These are phyloP conservation scores for Cadophora sp. DNA, from an alignment of 2,329 filamentous ascomycete species.

Conservation along the genomic window DNA sequence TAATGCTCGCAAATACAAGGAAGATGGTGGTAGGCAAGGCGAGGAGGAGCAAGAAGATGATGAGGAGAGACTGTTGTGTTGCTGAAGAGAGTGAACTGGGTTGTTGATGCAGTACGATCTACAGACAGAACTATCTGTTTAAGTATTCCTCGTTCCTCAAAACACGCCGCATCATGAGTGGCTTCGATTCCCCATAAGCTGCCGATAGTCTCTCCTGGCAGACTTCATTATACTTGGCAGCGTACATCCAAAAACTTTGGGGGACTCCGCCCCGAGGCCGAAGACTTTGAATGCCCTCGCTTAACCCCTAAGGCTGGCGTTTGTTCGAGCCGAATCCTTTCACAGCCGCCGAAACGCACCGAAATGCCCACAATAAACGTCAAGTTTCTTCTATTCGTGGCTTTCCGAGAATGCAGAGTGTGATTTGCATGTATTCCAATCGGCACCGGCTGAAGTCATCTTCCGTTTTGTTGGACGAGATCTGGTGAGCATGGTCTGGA, in stretches of 20 bases:
- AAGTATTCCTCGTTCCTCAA: constrained; percentile 14
- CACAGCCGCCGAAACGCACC: constrained; percentile 17
- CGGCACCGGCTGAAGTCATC: constrained; percentile 6
- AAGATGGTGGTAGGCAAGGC: background rate
- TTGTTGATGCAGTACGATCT: constrained; percentile 15
- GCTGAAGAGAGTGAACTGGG: constrained; percentile 15
- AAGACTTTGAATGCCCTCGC: background rate
- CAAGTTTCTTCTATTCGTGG: background rate
- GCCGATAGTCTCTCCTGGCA: constrained; percentile 9
- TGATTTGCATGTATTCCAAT: background rate
- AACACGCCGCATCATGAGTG: constrained; percentile 16
- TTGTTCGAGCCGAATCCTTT: constrained; percentile 4
- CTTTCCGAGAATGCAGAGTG: background rate
- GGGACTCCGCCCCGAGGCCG: constrained; percentile 16
- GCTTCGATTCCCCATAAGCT: background rate
- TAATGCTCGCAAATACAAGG: background rate
- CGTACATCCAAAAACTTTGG: constrained; percentile 2
- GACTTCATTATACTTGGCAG: constrained; percentile 4
- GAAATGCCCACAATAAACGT: constrained; percentile 13
- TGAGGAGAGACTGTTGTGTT: constrained; percentile 9
- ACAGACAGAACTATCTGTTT: constrained; percentile 11
- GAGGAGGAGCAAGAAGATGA: background rate
- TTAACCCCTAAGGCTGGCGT: background rate
- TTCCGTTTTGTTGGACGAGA: background rate
- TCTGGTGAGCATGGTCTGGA: background rate